phyloP scores from a whole-genome alignment of 306 rosid genomes.

The Ormosia emarginata region DNA sequence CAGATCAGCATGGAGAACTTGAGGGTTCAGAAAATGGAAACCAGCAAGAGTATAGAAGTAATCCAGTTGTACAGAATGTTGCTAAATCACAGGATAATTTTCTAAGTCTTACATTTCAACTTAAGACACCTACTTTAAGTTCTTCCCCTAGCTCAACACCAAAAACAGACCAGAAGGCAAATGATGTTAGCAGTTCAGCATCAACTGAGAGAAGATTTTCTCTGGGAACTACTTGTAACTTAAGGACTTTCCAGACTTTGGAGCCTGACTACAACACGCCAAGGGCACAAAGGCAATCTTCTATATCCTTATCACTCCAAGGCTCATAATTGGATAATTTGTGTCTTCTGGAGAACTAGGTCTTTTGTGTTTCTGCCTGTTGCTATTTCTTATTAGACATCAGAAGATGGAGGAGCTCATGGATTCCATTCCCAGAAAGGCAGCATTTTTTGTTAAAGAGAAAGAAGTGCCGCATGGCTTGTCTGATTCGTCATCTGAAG shows the following conservation, averaged over 20 bases:
- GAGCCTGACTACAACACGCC: constrained; percentile 35
- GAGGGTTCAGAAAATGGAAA: constrained; percentile 41
- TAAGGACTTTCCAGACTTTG: constrained; percentile 38
- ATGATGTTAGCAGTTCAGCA: constrained; percentile 36
- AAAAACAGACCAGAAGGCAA: constrained; percentile 33
- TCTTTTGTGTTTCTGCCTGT: constrained; percentile 28
- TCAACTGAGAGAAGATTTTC: constrained; percentile 37
- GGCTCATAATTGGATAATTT: constrained; percentile 22
- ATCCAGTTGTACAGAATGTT: constrained; percentile 34
- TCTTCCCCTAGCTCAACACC: constrained; percentile 52
- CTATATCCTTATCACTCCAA: constrained; percentile 58
- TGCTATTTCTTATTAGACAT: constrained; percentile 56
- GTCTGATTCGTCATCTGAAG: constrained; percentile 62
- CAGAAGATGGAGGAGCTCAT: constrained; percentile 48
- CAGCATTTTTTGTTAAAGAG: constrained; percentile 31
- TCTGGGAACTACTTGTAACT: constrained; percentile 40
- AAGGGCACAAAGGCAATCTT: constrained; percentile 35
- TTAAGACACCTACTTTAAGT: constrained; percentile 45
- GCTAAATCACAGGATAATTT: constrained; percentile 42
- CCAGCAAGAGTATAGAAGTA: constrained; percentile 33
- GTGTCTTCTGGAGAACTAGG: constrained; percentile 15
- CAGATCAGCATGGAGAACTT: constrained; percentile 30
- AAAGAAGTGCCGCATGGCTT: constrained; percentile 38
- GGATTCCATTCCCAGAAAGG: constrained; percentile 36
- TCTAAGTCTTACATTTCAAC: constrained; percentile 61